Conservation (phyloP, 495 filamentous ascomycete species). For the Collariella sp. region DNA sequence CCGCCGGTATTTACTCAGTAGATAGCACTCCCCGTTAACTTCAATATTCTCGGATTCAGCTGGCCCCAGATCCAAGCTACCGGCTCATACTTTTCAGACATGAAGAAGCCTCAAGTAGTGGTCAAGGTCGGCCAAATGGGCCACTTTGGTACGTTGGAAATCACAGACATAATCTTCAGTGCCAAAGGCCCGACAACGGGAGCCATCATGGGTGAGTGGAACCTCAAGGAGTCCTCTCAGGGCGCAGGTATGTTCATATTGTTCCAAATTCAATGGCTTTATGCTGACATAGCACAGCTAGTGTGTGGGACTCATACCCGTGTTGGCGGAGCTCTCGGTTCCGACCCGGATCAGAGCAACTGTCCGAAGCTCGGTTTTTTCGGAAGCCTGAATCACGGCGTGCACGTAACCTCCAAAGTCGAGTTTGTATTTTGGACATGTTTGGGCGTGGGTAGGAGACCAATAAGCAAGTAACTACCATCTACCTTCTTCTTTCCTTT, state of each 20-base stretch:
- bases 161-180: constrained; percentile 66
- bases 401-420: constrained; percentile 66
- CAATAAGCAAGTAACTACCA: constrained; percentile 41
- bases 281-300: too few relatives aligned
- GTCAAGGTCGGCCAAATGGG: constrained; percentile 66
- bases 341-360: constrained; percentile 51
- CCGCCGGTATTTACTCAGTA: constrained; percentile 27
- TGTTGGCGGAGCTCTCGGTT: constrained; percentile 40
- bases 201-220: constrained; percentile 81
- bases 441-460: constrained; percentile 85
- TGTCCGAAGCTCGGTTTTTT: constrained; percentile 41
- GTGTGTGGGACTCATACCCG: constrained; percentile 12
- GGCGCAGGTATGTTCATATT: too few relatives aligned
- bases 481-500: too few relatives aligned
- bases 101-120: constrained; percentile 51
- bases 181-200: constrained; percentile 66
- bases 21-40: constrained; percentile 40
- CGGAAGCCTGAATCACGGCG: constrained; percentile 43
- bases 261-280: too few relatives aligned
- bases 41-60: constrained; percentile 28
- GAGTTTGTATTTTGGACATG: constrained; percentile 72
- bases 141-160: constrained; percentile 67
- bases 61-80: constrained; percentile 33
- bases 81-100: constrained; percentile 39
- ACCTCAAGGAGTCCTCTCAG: constrained; percentile 37